Percentiles rank a stretch among this genome's conserved stretches.
phyloP scores from a whole-genome alignment of 305 asterid species.

The Fraxinus paxiana region DNA sequence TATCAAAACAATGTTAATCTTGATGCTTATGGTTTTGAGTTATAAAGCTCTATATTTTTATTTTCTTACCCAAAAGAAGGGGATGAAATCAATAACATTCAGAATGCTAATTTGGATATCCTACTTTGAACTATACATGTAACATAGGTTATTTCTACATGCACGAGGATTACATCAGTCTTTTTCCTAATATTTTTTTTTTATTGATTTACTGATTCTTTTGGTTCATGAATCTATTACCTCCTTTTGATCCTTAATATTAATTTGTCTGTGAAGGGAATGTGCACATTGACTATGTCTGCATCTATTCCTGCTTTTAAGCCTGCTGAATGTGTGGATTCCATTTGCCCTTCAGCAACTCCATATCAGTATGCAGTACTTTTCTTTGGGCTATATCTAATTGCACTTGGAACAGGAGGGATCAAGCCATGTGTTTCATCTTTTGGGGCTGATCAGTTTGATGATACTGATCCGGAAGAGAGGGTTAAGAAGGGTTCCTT shows the following conservation, averaged over 20 bases:
- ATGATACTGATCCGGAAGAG: constrained; percentile 78
- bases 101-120: background rate
- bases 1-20: background rate
- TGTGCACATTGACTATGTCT: constrained; percentile 81
- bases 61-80: background rate
- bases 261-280: constrained; percentile 52
- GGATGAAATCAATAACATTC: background rate
- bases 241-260: background rate
- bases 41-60: background rate
- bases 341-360: constrained; percentile 76
- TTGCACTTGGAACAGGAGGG: constrained; percentile 95
- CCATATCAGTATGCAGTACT: constrained; percentile 71
- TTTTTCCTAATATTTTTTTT: background rate
- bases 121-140: background rate
- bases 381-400: constrained; percentile 73
- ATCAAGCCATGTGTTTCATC: constrained; percentile 96
- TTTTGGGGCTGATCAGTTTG: constrained; percentile 97
- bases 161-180: background rate
- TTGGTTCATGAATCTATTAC: background rate
- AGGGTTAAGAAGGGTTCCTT: constrained; percentile 91
- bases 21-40: background rate
- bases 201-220: constrained; percentile 10
- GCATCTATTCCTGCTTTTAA: constrained; percentile 66
- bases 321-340: constrained; percentile 76
- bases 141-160: background rate